A percentile compares a stretch with the other conserved stretches of the same genome.
phyloP scores from a whole-genome alignment of 139 green algal species.

The Coelastrella sp. region DNA sequence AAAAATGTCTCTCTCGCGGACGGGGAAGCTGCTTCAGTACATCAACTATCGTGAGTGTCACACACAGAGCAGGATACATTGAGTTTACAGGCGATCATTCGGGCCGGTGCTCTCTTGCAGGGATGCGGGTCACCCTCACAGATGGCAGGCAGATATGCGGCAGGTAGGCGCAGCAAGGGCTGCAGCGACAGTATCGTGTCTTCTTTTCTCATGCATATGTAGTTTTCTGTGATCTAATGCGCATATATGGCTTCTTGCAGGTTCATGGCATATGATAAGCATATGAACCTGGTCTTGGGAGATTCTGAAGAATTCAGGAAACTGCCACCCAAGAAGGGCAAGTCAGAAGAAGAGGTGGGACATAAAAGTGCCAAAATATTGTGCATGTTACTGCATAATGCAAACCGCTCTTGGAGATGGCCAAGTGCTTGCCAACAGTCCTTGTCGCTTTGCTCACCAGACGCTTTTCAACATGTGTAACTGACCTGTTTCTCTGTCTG shows the following conservation, averaged over 20 bases:
- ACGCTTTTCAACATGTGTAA: no score
- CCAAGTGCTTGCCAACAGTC: no score
- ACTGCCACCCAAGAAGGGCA: conserved; percentile 95
- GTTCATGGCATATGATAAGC: conserved; percentile 99
- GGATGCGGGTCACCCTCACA: conserved; percentile 88
- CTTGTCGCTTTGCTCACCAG: no score
- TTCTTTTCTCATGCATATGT: no score
- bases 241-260: conserved; percentile 54
- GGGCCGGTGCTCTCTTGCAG: conserved; percentile 59
- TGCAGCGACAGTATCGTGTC: background rate
- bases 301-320: conserved; percentile 97
- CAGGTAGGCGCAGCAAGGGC: conserved; percentile 55
- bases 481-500: conserved; percentile 20
- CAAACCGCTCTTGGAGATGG: background rate
- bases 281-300: conserved; percentile 99
- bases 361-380: background rate
- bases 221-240: no score
- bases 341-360: conserved; percentile 82
- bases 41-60: conserved; percentile 94
- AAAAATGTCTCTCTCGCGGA: conserved; percentile 87
- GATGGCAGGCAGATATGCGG: conserved; percentile 94
- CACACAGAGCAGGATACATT: no score
- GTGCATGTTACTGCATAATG: background rate
- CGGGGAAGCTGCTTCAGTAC: conserved; percentile 96
- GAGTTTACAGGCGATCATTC: background rate